These are phyloP conservation scores for Irpex lacteus DNA, from an alignment of 1,284 basidiomycete genomes.

Conservation along the genomic window DNA sequence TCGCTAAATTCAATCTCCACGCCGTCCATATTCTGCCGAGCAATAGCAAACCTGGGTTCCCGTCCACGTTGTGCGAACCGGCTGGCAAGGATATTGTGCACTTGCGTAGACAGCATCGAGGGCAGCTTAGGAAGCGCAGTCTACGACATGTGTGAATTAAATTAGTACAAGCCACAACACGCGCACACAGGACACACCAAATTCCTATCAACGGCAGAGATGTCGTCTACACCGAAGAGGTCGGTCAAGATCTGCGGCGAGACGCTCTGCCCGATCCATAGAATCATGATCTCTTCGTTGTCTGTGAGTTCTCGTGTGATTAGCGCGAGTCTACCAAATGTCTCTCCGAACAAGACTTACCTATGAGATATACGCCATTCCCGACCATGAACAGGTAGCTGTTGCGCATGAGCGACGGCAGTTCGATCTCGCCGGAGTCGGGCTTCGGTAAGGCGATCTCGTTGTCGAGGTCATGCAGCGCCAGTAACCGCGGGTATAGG, in stretches of 20 bases:
- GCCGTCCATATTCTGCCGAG: slow-evolving; percentile 92
- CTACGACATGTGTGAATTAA: slow-evolving; percentile 33
- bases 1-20: slow-evolving; percentile 96
- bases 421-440: slow-evolving; percentile 54
- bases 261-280: slow-evolving; percentile 88
- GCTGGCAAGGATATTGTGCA: slow-evolving; percentile 79
- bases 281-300: slow-evolving; percentile 87
- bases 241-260: slow-evolving; percentile 84
- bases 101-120: slow-evolving; percentile 80
- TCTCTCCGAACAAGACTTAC: slow-evolving; percentile 40
- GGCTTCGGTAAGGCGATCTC: slow-evolving; percentile 68
- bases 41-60: slow-evolving; percentile 70
- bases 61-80: slow-evolving; percentile 65
- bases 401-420: slow-evolving; percentile 83
- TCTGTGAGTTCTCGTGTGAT: slow-evolving; percentile 45
- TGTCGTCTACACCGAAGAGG: slow-evolving; percentile 82
- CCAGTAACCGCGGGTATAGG: slow-evolving; percentile 88
- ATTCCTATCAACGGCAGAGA: slow-evolving; percentile 70
- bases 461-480: slow-evolving; percentile 84
- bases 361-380: slow-evolving; percentile 89
- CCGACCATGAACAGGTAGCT: slow-evolving; percentile 89
- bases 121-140: slow-evolving; percentile 72
- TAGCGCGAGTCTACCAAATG: background rate
- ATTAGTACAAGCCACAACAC: background rate
- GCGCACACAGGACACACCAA: slow-evolving; percentile 50